Evolutionary conservation across 208 protist genomes (phyloP).

Genomic region (Wallacemonas rigidus): DNA sequence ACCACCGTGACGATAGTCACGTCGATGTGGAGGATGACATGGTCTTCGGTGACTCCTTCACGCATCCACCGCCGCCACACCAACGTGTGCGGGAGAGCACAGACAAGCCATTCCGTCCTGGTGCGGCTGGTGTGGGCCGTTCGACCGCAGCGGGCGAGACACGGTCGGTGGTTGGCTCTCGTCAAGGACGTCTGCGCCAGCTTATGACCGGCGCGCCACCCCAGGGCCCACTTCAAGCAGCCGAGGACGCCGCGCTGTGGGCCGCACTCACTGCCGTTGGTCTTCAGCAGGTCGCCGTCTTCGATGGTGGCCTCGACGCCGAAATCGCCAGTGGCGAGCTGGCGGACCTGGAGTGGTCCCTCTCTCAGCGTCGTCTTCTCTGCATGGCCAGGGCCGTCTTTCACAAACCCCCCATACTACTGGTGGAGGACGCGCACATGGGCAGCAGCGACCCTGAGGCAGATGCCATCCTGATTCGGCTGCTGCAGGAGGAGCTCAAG

Average conservation of each 20-base stretch:
- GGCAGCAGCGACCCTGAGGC: constrained; percentile 55
- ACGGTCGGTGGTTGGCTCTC: neutral
- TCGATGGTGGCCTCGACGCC: constrained; percentile 53
- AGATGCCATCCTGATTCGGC: constrained; percentile 81
- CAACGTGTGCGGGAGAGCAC: neutral
- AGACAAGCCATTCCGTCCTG: no score
- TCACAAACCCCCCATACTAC: constrained; percentile 78
- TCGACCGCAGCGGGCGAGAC: no score
- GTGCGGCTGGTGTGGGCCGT: no score
- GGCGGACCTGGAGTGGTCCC: constrained; percentile 33
- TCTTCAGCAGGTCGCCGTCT: constrained; percentile 32
- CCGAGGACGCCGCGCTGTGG: constrained; percentile 53
- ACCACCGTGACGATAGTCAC: constrained; percentile 1
- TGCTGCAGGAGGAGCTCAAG: constrained; percentile 81
- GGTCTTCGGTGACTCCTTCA: constrained; percentile 13
- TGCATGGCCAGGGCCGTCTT: constrained; percentile 94
- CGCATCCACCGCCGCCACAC: neutral
- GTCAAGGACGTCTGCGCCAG: neutral
- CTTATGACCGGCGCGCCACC: neutral
- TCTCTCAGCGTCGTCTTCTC: constrained; percentile 93
- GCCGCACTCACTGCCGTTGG: constrained; percentile 43
- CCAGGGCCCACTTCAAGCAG: constrained; percentile 9
- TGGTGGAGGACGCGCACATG: constrained; percentile 91
- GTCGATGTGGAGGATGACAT: constrained; percentile 1
- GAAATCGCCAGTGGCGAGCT: constrained; percentile 39